Evolutionary conservation across 2,329 filamentous ascomycete species (phyloP).

Genomic region (Colletotrichum viniferum): DNA sequence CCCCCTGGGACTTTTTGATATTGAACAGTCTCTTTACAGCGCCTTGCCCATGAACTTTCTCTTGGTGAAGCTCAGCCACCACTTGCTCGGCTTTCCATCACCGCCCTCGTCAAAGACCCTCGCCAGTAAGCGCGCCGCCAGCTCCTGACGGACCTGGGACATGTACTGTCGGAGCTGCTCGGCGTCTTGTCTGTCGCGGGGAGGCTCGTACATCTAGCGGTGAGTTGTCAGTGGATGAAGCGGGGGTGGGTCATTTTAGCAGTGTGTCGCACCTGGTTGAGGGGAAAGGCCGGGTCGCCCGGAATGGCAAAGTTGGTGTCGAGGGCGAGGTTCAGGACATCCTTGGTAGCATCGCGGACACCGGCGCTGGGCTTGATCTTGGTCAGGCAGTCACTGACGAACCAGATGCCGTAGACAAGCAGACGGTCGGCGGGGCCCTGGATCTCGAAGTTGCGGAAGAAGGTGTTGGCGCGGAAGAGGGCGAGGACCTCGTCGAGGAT

Average conservation of each 20-base stretch:
- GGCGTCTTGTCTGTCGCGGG: constrained; percentile 84
- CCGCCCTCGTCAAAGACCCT: constrained; percentile 82
- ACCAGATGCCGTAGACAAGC: constrained; percentile 95
- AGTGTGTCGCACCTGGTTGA: constrained; percentile 73
- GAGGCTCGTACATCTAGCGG: constrained; percentile 81
- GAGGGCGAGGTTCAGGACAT: constrained; percentile 87
- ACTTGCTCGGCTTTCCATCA: constrained; percentile 76
- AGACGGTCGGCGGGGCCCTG: constrained; percentile 93
- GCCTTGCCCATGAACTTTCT: constrained; percentile 99
- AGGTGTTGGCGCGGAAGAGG: constrained; percentile 96
- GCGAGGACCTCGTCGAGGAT: constrained; percentile 91
- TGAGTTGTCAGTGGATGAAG: background rate
- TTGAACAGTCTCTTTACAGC: constrained; percentile 52
- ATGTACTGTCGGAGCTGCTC: constrained; percentile 90
- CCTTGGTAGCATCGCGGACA: constrained; percentile 66
- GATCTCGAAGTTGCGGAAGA: constrained; percentile 99
- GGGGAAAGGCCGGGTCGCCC: constrained; percentile 88
- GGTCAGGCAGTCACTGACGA: constrained; percentile 85
- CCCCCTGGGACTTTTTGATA: background rate
- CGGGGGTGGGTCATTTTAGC: background rate
- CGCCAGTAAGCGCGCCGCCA: constrained; percentile 81
- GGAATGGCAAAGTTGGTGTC: constrained; percentile 94
- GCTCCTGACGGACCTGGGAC: constrained; percentile 89
- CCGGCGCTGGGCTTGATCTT: constrained; percentile 82
- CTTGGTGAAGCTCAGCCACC: constrained; percentile 99